Evolutionary conservation across 2,329 filamentous ascomycete genomes (phyloP).

Genomic region (Apiospora pterosperma): DNA sequence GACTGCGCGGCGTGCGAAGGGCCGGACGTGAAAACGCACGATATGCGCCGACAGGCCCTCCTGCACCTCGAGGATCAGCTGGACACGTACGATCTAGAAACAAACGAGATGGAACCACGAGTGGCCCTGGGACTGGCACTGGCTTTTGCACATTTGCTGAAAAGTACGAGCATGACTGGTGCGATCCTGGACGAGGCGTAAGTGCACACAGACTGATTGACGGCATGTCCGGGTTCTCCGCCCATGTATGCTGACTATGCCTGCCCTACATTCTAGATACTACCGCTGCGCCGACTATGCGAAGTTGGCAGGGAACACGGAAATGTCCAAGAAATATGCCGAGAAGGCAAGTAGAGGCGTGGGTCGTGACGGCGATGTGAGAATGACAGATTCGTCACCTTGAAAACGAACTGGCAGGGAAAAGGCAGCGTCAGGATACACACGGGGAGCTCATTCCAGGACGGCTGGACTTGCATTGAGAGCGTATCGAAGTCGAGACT

Average conservation of each 20-base stretch:
- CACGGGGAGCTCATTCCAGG: too few species aligned
- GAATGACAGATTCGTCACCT: background rate
- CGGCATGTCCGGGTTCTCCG: background rate
- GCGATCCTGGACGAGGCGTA: background rate
- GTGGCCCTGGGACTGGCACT: background rate
- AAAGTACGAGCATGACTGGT: background rate
- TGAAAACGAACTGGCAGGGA: background rate
- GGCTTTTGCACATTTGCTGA: background rate
- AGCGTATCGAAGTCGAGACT: background rate
- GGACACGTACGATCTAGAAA: background rate
- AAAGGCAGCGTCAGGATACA: background rate
- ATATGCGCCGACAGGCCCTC: background rate
- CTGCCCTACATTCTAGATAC: background rate
- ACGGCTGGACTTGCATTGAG: background rate
- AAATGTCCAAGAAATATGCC: background rate
- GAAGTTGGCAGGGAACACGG: background rate
- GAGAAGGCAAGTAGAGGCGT: background rate
- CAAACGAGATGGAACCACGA: background rate
- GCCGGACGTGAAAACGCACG: background rate
- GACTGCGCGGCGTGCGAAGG: constrained; percentile 2
- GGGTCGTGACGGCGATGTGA: too few species aligned
- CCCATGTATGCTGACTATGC: background rate
- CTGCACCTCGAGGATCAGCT: background rate
- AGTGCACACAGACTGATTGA: background rate
- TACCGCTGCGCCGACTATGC: background rate